A percentile compares a stretch with the other conserved stretches of the same genome.
These are phyloP conservation scores for Lachancea kluyveri DNA, from an alignment of 805 yeast species.

Conservation along the genomic window DNA sequence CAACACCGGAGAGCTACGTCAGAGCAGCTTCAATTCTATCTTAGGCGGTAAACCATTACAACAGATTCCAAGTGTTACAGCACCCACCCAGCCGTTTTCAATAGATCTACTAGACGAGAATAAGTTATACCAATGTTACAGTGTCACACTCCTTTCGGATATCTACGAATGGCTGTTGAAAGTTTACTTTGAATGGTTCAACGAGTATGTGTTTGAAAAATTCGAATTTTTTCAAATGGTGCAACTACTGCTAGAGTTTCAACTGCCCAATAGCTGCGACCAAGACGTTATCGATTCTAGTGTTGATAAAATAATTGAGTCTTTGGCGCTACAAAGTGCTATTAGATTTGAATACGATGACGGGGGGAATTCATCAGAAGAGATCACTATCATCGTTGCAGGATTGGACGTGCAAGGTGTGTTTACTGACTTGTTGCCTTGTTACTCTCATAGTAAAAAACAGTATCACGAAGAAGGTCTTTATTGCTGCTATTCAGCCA, in stretches of 20 bases:
- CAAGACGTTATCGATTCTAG: constrained; percentile 44
- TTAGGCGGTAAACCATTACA: constrained; percentile 30
- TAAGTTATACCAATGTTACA: constrained; percentile 44
- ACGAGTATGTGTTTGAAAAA: constrained; percentile 42
- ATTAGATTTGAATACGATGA: constrained; percentile 33
- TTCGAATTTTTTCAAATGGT: constrained; percentile 50
- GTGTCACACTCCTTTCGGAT: constrained; percentile 41
- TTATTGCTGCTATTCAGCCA: constrained; percentile 7
- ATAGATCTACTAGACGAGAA: constrained; percentile 41
- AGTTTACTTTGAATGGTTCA: constrained; percentile 46
- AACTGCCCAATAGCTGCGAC: constrained; percentile 42
- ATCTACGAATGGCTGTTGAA: constrained; percentile 50
- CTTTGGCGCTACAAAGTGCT: constrained; percentile 38
- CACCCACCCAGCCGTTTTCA: constrained; percentile 54
- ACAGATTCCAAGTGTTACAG: constrained; percentile 29
- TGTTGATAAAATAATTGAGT: constrained; percentile 42
- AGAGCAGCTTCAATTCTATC: constrained; percentile 28
- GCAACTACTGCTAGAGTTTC: constrained; percentile 43
- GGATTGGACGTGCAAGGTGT: constrained; percentile 32
- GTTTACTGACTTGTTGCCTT: constrained; percentile 30
- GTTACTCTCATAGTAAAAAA: constrained; percentile 23
- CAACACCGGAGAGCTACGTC: constrained; percentile 20
- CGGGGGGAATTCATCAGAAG: constrained; percentile 24
- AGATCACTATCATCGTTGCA: constrained; percentile 30
- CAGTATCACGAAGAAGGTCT: constrained; percentile 7